These are phyloP conservation scores for Monosporascus sp. DNA, from an alignment of 2,329 filamentous ascomycete genomes.

Conservation along the genomic window DNA sequence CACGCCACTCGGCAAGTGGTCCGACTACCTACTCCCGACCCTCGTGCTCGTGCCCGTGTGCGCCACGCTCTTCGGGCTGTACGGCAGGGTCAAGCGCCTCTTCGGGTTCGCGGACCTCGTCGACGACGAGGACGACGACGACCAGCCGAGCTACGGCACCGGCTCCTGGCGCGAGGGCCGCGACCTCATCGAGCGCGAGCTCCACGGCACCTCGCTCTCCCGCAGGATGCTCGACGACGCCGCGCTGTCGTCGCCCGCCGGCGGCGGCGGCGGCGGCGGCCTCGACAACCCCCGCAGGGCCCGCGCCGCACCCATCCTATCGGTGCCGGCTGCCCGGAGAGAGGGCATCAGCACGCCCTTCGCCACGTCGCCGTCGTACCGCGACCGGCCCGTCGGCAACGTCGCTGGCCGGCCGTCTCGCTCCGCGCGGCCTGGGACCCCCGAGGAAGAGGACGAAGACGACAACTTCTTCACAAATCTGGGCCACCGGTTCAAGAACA, in stretches of 20 bases:
- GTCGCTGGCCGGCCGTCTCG: constrained; percentile 9
- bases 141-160: constrained; percentile 61
- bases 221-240: constrained; percentile 39
- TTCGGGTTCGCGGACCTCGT: constrained; percentile 73
- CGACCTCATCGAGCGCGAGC: constrained; percentile 81
- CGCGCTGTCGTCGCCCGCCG: constrained; percentile 21
- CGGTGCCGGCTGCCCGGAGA: constrained; percentile 37
- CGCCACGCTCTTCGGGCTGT: constrained; percentile 84
- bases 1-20: constrained; percentile 74
- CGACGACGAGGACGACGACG: constrained; percentile 67
- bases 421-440: constrained; percentile 6
- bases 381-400: constrained; percentile 26
- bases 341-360: constrained; percentile 36
- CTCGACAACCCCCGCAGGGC: constrained; percentile 15
- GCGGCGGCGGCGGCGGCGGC: constrained; percentile 17
- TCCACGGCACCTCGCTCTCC: constrained; percentile 57
- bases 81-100: constrained; percentile 70
- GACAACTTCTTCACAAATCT: constrained; percentile 82
- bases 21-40: constrained; percentile 83
- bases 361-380: constrained; percentile 34
- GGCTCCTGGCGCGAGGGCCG: constrained; percentile 89
- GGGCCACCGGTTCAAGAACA: constrained; percentile 83
- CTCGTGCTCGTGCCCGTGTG: constrained; percentile 81
- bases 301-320: constrained; percentile 41
- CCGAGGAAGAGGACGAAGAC: constrained; percentile 60